These are phyloP conservation scores for Myxozyma monticola DNA, from an alignment of 805 yeast species.

Conservation along the genomic window DNA sequence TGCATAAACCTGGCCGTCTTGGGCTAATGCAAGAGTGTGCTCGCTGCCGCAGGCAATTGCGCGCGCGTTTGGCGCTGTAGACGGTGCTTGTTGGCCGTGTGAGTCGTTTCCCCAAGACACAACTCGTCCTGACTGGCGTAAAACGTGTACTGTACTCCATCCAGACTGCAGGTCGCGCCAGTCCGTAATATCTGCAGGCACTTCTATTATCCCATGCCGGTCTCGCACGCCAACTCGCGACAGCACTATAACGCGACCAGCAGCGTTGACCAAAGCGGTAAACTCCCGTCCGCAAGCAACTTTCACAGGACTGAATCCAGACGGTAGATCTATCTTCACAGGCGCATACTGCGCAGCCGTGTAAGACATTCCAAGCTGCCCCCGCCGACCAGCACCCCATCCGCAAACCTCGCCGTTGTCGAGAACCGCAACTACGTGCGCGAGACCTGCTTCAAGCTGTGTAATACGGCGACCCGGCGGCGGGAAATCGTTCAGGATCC, in stretches of 20 bases:
- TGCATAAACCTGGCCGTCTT: slow-evolving; percentile 48
- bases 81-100: slow-evolving; percentile 62
- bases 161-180: slow-evolving; percentile 47
- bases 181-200: not conserved
- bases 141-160: slow-evolving; percentile 78
- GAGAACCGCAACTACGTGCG: slow-evolving; percentile 37
- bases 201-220: slow-evolving; percentile 5
- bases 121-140: slow-evolving; percentile 37
- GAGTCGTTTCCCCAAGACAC: slow-evolving; percentile 70
- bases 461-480: slow-evolving; percentile 23
- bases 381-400: slow-evolving; percentile 69
- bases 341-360: slow-evolving; percentile 16
- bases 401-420: slow-evolving; percentile 52
- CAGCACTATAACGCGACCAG: slow-evolving; percentile 27
- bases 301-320: slow-evolving; percentile 7
- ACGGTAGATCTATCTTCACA: not conserved
- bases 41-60: slow-evolving; percentile 72
- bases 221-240: not conserved
- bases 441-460: slow-evolving; percentile 36
- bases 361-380: slow-evolving; percentile 46
- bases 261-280: slow-evolving; percentile 42
- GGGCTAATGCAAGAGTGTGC: slow-evolving; percentile 59
- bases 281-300: slow-evolving; percentile 60
- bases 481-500: slow-evolving; percentile 26
- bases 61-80: slow-evolving; percentile 16